phyloP scores from a whole-genome alignment of 2,329 filamentous ascomycete species.

The Catunica adiposa region DNA sequence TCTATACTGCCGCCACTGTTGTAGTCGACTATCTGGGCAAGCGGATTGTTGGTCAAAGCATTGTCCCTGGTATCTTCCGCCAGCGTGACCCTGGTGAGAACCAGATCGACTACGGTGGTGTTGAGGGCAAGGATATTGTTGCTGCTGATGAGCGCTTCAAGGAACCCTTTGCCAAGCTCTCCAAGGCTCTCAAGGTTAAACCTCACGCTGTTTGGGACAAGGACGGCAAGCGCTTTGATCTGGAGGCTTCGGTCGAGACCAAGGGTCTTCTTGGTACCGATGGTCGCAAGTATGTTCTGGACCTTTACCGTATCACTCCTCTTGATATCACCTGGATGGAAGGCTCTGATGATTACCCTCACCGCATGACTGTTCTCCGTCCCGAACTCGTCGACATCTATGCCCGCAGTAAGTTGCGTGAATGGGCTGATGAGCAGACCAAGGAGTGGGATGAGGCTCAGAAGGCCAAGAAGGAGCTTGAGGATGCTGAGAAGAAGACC shows the following conservation, averaged over 20 bases:
- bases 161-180: slow-evolving; percentile 73
- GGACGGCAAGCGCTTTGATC: slow-evolving; percentile 71
- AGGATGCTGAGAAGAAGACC: slow-evolving; percentile 18
- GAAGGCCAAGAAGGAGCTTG: slow-evolving; percentile 20
- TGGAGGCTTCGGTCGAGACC: slow-evolving; percentile 92
- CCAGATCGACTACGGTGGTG: slow-evolving; percentile 96
- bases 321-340: slow-evolving; percentile 86
- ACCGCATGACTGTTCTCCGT: slow-evolving; percentile 87
- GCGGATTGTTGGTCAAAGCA: slow-evolving; percentile 92
- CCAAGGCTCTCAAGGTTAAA: slow-evolving; percentile 80
- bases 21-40: slow-evolving; percentile 95
- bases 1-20: slow-evolving; percentile 91
- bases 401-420: slow-evolving; percentile 69
- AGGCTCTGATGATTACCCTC: slow-evolving; percentile 51
- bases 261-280: slow-evolving; percentile 96
- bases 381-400: slow-evolving; percentile 80
- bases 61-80: slow-evolving; percentile 98
- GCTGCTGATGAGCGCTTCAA: slow-evolving; percentile 79
- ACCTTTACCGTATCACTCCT: slow-evolving; percentile 86
- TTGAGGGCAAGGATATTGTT: slow-evolving; percentile 91
- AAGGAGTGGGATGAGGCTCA: slow-evolving; percentile 25
- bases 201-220: slow-evolving; percentile 97
- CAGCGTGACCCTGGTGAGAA: slow-evolving; percentile 94
- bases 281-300: slow-evolving; percentile 91
- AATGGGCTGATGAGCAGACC: slow-evolving; percentile 62